These are phyloP conservation scores for Gentiana macrophylla DNA, from an alignment of 257 asterid species.

Conservation along the genomic window DNA sequence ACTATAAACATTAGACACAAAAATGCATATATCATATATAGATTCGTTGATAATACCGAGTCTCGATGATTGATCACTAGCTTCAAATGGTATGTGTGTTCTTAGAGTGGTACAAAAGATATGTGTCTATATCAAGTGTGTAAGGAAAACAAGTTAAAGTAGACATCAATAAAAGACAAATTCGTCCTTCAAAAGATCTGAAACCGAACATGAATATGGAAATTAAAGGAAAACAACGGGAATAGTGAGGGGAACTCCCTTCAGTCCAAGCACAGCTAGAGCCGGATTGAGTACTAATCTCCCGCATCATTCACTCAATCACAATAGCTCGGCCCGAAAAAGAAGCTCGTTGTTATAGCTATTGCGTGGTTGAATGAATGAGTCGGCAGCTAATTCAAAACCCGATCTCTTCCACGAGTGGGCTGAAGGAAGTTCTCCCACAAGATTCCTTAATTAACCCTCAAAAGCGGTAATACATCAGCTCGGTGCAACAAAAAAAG, in stretches of 20 bases:
- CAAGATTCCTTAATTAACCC: conserved; percentile 18
- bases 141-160: too few species aligned
- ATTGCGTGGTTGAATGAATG: conserved; percentile 79
- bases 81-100: too few species aligned
- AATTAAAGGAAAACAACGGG: conserved; percentile 13
- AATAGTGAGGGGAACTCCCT: conserved; percentile 86
- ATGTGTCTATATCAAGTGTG: too few species aligned
- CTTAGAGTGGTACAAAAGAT: too few species aligned
- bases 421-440: conserved; percentile 95
- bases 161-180: neutral
- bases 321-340: conserved; percentile 34
- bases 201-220: neutral
- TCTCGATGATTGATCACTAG: too few species aligned
- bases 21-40: too few species aligned
- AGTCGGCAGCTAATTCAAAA: conserved; percentile 91
- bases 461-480: too few species aligned
- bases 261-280: conserved; percentile 89
- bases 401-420: conserved; percentile 71
- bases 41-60: too few species aligned
- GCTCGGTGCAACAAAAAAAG: conserved; percentile 7
- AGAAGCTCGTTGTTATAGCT: conserved; percentile 21
- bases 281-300: conserved; percentile 63
- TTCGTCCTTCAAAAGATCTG: neutral
- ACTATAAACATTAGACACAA: too few species aligned
- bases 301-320: conserved; percentile 99